A percentile compares a stretch with the other conserved stretches of the same genome.
Conservation (phyloP, 1,284 basidiomycete species). For the Chondrostereum purpureum region DNA sequence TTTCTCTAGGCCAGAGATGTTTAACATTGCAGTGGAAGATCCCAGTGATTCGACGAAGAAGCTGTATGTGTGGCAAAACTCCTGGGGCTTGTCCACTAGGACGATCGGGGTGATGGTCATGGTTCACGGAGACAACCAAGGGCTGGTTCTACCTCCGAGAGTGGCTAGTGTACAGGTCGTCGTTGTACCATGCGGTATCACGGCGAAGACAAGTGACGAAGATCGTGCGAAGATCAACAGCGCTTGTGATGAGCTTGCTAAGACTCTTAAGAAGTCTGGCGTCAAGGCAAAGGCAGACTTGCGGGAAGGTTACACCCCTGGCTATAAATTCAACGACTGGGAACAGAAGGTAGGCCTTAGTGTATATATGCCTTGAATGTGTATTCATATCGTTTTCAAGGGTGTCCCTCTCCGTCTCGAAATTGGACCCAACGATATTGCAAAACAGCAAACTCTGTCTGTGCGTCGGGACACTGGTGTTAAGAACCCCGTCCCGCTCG, state of each 20-base stretch:
- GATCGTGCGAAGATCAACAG: slow-evolving; percentile 73
- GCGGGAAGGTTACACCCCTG: slow-evolving; percentile 93
- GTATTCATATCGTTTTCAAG: slow-evolving; percentile 29
- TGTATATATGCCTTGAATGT: neutral
- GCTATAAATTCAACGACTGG: slow-evolving; percentile 99
- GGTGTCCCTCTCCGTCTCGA: slow-evolving; percentile 97
- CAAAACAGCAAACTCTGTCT: slow-evolving; percentile 75
- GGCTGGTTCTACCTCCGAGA: slow-evolving; percentile 90
- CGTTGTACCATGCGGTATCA: slow-evolving; percentile 91
- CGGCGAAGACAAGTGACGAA: slow-evolving; percentile 70
- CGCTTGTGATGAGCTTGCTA: slow-evolving; percentile 71
- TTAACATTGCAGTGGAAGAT: slow-evolving; percentile 96
- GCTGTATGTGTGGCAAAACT: slow-evolving; percentile 94
- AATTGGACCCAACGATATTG: slow-evolving; percentile 91
- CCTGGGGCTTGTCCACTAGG: slow-evolving; percentile 96
- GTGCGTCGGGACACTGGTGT: slow-evolving; percentile 86
- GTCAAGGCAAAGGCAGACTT: slow-evolving; percentile 88
- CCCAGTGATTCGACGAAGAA: slow-evolving; percentile 71
- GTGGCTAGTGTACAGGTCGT: slow-evolving; percentile 92
- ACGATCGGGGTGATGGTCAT: slow-evolving; percentile 99
- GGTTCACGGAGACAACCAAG: slow-evolving; percentile 98
- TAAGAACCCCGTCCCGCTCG: slow-evolving; percentile 72
- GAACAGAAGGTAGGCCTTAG: slow-evolving; percentile 75
- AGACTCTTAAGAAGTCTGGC: slow-evolving; percentile 63
- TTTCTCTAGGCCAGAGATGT: slow-evolving; percentile 95